Percentiles rank a stretch among this genome's conserved stretches.
phyloP scores from a whole-genome alignment of 2,329 filamentous ascomycete genomes.

The Neofusicoccum umdonicola region DNA sequence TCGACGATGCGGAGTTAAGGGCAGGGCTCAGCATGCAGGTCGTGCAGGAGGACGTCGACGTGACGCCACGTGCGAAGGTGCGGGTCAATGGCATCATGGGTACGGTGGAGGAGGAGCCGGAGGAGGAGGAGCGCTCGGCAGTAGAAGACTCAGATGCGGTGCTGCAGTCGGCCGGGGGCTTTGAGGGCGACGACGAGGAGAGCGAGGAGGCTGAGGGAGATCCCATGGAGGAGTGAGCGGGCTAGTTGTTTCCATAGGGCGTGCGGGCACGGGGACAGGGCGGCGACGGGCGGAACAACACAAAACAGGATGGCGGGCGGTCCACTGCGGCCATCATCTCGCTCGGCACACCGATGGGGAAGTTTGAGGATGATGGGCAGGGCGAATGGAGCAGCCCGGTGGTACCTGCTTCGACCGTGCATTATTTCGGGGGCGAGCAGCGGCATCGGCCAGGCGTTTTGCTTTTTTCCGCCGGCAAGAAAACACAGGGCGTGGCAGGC shows the following conservation, averaged over 20 bases:
- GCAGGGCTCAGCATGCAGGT: slow-evolving; percentile 2
- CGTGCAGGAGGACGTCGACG: slow-evolving; percentile 9
- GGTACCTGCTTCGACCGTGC: slow-evolving; percentile 14
- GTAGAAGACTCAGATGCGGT: slow-evolving; percentile 12
- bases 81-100: slow-evolving; percentile 15
- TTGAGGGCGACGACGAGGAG: slow-evolving; percentile 28
- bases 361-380: slow-evolving; percentile 14
- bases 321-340: not conserved
- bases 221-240: slow-evolving; percentile 32
- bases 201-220: slow-evolving; percentile 24
- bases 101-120: slow-evolving; percentile 12
- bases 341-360: slow-evolving; percentile 9
- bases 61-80: slow-evolving; percentile 12
- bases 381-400: slow-evolving; percentile 6
- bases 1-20: slow-evolving; percentile 10
- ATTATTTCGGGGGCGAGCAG: slow-evolving; percentile 14
- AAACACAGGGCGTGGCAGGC: not conserved
- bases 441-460: slow-evolving; percentile 3
- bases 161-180: slow-evolving; percentile 21
- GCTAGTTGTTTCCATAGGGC: not conserved
- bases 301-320: not conserved
- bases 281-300: not conserved
- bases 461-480: not conserved
- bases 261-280: not conserved
- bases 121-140: slow-evolving; percentile 2